Evolutionary conservation across 2,329 filamentous ascomycete genomes (phyloP), one percentile per base, ranked within the genome.

Genomic region (Emmonsia crescens): DNA sequence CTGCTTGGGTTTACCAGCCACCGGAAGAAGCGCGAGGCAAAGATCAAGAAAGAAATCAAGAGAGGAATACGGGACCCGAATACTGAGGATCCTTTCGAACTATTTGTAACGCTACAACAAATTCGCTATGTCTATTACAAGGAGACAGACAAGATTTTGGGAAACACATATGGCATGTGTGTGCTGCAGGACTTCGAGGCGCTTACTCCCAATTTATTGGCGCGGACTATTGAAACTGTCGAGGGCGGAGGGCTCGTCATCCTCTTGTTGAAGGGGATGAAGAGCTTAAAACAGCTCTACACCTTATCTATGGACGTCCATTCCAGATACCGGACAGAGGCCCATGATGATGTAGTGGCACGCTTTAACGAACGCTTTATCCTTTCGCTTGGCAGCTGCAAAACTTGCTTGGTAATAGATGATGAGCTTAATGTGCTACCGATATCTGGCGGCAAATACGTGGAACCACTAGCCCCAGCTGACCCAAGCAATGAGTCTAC

Each of bases 91-190:
- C 89, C 94, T 0, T 99, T 99, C 79, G 94, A 99, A 78, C 84
- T 97, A 60, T 99, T 97, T 77, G 88, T 97, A 69, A 94, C 91
- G 62, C 86, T 96, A 62, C 89, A 97, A 79, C 91, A 96, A 76
- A 96, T 99, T 74, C 89, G 94, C 75, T 99, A 99, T 83, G 91
- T 94, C 62, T 99, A 96, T 82, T 99, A 99, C 81, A 99, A 99
- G 78, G 94, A 99, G 79, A 97, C 94, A 33, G 94, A 99, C 71
- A 97, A 96, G 81, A 96, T 99, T 72, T 78, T 97, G 61, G 94
- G 94, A 74, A 96, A 97, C 75, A 99, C 94, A 51, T 99, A 94
- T 73, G 93, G 93, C 73, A 96, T 96, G 90, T 96, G 91, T 74
- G 96, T 99, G 66, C 78, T 99, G 68, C 94, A 99, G 75, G 94